Evolutionary conservation across 768 basidiomycete species (phyloP).

Genomic region (Pleurotus ostreatus): DNA sequence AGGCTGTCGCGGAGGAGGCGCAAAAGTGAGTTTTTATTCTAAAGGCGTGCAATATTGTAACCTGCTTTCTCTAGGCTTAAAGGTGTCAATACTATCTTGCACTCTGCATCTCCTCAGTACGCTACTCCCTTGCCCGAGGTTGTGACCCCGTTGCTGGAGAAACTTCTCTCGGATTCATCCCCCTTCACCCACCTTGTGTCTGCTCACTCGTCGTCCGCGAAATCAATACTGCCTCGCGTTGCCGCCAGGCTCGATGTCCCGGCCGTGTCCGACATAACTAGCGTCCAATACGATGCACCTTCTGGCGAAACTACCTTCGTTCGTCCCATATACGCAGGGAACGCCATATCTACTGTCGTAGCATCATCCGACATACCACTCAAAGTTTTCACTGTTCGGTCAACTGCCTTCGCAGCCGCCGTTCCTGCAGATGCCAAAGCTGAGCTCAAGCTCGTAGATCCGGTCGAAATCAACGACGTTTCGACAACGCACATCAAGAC

Average conservation of each 20-base stretch:
- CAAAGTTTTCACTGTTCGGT: constrained; percentile 94
- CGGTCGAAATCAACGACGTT: constrained; percentile 56
- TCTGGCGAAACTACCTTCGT: constrained; percentile 81
- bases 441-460: constrained; percentile 56
- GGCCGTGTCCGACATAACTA: constrained; percentile 87
- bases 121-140: constrained; percentile 68
- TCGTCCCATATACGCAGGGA: constrained; percentile 96
- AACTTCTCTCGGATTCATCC: constrained; percentile 56
- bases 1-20: constrained; percentile 62
- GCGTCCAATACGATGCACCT: constrained; percentile 66
- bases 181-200: constrained; percentile 89
- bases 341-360: constrained; percentile 90
- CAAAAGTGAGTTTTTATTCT: constrained; percentile 60
- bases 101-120: constrained; percentile 70
- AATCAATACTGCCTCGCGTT: constrained; percentile 89
- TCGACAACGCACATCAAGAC: constrained; percentile 66
- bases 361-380: constrained; percentile 71
- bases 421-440: constrained; percentile 46
- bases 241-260: constrained; percentile 87
- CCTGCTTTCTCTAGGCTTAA: constrained; percentile 45
- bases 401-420: constrained; percentile 82
- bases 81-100: constrained; percentile 63
- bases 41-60: constrained; percentile 1
- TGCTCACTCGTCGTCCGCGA: constrained; percentile 87
- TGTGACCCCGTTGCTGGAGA: constrained; percentile 79